These are phyloP conservation scores for Venturia pyrina DNA, from an alignment of 2,329 filamentous ascomycete species.

Conservation along the genomic window DNA sequence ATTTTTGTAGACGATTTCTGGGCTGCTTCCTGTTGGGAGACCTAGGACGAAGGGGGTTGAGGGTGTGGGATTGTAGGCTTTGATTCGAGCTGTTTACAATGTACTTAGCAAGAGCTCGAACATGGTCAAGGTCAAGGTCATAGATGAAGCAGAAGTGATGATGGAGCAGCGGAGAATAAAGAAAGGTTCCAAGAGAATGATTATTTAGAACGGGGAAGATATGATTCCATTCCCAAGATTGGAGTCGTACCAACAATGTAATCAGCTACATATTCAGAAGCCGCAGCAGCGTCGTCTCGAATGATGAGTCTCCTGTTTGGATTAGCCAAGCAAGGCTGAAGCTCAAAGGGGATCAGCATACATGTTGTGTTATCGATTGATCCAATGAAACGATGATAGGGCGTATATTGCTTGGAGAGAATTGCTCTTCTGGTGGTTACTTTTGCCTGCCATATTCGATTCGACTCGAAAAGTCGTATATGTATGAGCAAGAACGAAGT, in stretches of 20 bases:
- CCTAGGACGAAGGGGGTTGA: no score
- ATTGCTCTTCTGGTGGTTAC: background rate
- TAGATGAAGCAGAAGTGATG: no score
- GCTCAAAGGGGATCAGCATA: background rate
- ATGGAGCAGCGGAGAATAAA: no score
- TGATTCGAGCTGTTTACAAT: no score
- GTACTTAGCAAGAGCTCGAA: no score
- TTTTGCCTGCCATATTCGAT: background rate
- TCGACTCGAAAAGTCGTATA: background rate
- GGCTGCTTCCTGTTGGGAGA: no score
- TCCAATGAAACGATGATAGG: background rate
- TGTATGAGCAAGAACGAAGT: background rate
- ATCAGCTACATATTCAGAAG: constrained; percentile 68
- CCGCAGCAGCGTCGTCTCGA: constrained; percentile 57
- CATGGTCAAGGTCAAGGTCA: no score
- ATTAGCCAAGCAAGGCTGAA: background rate
- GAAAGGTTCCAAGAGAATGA: no score
- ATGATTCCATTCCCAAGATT: no score
- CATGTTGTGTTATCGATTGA: background rate
- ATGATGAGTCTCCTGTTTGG: constrained; percentile 69
- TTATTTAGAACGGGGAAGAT: no score
- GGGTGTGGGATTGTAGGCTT: no score
- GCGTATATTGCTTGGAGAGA: background rate
- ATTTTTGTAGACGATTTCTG: no score
- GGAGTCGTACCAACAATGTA: constrained; percentile 63